These are phyloP conservation scores for Leccinum fallax DNA, from an alignment of 1,284 basidiomycete genomes.

Conservation along the genomic window DNA sequence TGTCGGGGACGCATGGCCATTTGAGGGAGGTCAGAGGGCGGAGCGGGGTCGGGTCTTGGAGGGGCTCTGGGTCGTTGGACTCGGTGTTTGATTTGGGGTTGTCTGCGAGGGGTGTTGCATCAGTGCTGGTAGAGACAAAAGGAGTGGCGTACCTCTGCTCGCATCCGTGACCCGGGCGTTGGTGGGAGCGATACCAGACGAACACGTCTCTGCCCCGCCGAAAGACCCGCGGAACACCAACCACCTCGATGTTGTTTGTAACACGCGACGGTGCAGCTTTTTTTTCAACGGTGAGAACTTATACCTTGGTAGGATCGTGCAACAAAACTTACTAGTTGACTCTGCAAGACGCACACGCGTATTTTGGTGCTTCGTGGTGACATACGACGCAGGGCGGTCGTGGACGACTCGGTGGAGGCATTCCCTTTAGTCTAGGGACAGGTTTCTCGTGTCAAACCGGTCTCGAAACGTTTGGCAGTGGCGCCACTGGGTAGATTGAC, in stretches of 20 bases:
- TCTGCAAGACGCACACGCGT: conserved; percentile 58
- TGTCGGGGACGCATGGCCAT: conserved; percentile 79
- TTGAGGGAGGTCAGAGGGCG: conserved; percentile 66
- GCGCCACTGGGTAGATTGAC: too few relatives aligned
- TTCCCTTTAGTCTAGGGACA: too few relatives aligned
- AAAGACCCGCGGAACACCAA: neutral
- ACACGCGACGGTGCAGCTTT: conserved; percentile 64
- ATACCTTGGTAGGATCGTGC: neutral
- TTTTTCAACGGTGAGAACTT: too few relatives aligned
- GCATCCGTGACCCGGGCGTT: too few relatives aligned
- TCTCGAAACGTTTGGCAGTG: too few relatives aligned
- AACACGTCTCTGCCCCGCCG: too few relatives aligned
- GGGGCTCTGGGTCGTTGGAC: neutral
- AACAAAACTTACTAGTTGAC: conserved; percentile 51
- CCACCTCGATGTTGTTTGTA: conserved; percentile 65
- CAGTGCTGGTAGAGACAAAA: too few relatives aligned
- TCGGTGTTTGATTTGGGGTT: neutral
- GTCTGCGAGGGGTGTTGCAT: too few relatives aligned
- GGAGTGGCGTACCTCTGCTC: too few relatives aligned
- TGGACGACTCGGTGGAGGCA: conserved; percentile 13
- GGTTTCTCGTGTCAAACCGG: too few relatives aligned
- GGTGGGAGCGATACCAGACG: too few relatives aligned
- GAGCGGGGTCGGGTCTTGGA: conserved; percentile 43
- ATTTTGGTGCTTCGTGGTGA: conserved; percentile 49
- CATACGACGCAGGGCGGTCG: conserved; percentile 54